Percentiles rank a stretch among this genome's conserved stretches.
These are phyloP conservation scores for Pharnaceum exiguum DNA, from an alignment of 148 eudicot species.

Conservation along the genomic window DNA sequence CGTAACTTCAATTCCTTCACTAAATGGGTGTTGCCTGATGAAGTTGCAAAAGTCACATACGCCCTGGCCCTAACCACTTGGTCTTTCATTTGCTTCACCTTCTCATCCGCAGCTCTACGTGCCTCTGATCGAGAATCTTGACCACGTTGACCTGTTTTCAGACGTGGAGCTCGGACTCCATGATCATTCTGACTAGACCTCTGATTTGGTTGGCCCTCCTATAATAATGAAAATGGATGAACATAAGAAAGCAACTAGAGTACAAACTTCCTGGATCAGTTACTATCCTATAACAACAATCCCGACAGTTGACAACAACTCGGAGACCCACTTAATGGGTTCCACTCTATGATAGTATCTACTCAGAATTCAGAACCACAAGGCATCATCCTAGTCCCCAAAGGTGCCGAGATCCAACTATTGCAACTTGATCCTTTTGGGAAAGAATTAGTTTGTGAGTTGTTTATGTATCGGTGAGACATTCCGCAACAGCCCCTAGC, in stretches of 20 bases:
- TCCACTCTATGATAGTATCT: neutral
- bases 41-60: constrained; percentile 62
- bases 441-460: no score
- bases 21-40: constrained; percentile 52
- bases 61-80: constrained; percentile 87
- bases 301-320: neutral
- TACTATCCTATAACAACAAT: neutral
- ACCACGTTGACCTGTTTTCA: constrained; percentile 15
- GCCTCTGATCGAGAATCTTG: constrained; percentile 20
- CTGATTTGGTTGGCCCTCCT: constrained; percentile 29
- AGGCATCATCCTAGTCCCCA: no score
- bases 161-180: constrained; percentile 12
- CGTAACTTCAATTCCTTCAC: constrained; percentile 75
- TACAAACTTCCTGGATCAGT: no score
- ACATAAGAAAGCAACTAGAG: neutral
- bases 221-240: neutral
- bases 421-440: no score
- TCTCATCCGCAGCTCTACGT: constrained; percentile 41
- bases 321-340: neutral
- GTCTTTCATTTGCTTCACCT: constrained; percentile 72
- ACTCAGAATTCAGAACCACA: no score
- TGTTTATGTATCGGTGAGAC: no score
- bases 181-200: constrained; percentile 19
- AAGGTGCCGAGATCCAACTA: no score
- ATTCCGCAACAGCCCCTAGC: no score